phyloP scores from a whole-genome alignment of 2,329 filamentous ascomycete species.

The Madurella mycetomatis region DNA sequence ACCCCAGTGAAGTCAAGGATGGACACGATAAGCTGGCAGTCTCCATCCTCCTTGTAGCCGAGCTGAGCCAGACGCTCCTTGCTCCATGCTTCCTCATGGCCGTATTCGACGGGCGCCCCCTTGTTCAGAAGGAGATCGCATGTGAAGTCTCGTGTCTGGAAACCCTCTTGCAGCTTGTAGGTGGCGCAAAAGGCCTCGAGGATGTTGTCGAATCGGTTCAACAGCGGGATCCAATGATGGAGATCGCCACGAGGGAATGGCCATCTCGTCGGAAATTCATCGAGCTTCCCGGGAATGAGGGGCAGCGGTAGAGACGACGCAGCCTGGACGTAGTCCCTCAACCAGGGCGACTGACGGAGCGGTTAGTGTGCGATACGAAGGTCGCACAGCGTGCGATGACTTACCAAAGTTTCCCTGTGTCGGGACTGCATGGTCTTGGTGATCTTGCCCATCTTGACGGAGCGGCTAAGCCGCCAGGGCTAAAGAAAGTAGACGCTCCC shows the following conservation, averaged over 20 bases:
- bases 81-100: slow-evolving; percentile 47
- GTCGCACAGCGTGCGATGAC: slow-evolving; percentile 25
- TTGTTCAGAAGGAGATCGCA: slow-evolving; percentile 60
- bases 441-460: slow-evolving; percentile 63
- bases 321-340: slow-evolving; percentile 72
- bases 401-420: slow-evolving; percentile 63
- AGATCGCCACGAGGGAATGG: slow-evolving; percentile 92
- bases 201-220: slow-evolving; percentile 90
- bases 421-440: slow-evolving; percentile 63
- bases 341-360: slow-evolving; percentile 69
- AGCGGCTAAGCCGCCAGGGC: slow-evolving; percentile 55
- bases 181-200: slow-evolving; percentile 74
- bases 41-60: slow-evolving; percentile 69
- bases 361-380: slow-evolving; percentile 26
- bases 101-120: slow-evolving; percentile 47
- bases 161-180: slow-evolving; percentile 75
- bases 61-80: slow-evolving; percentile 48
- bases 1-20: slow-evolving; percentile 82
- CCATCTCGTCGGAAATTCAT: slow-evolving; percentile 82
- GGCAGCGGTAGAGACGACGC: slow-evolving; percentile 67
- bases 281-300: slow-evolving; percentile 71
- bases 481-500: slow-evolving; percentile 43
- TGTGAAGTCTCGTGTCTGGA: slow-evolving; percentile 73
- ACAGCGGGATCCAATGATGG: slow-evolving; percentile 94
- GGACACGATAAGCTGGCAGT: slow-evolving; percentile 72